Base-by-base conservation (phyloP, 2,329 filamentous ascomycete genomes). In the Laburnicola sp. region DNA sequence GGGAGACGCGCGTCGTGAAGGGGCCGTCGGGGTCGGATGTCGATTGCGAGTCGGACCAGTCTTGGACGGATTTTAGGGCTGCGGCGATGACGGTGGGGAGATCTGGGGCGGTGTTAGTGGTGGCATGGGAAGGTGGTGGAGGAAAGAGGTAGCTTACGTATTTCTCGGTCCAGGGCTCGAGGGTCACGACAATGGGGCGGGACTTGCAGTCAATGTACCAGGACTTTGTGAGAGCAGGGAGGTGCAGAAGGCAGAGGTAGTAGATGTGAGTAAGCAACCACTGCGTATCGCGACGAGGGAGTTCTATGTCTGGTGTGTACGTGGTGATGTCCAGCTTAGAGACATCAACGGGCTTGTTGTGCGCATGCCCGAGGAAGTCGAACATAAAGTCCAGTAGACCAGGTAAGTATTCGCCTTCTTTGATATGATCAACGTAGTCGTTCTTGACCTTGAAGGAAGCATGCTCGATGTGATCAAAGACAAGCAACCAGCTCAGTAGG, bases 151-250 rank as follows among this genome's bases (percentile, higher is more conserved):
- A 10, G 52, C 60, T 45, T 55, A 67, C 63, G 70, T 85, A 88
- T 75, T 86, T 92, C 50, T 89, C 83, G 2, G 92, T 96, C 91
- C 93, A 99, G 0, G 79, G 75, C 69, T 94, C 88, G 22, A 97
- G 86, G 0, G 89, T 83, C 23, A 86, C 85, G 27, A 86, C 86
- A 11, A 90, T 96, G 70, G 94, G 87, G 51, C 84, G 80, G 2
- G 89, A 91, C 50, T 86, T 86, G 68, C 90, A 88, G 55, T 88
- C 85, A 7, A 93, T 83, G 76, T 87, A 96, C 91, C 94, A 97
- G 1, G 80, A 75, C 65, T 91, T 92, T 52, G 91, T 91, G 3
- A 94, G 78, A 2, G 86, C 86, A 0, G 91, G 91, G 0, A 89
- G 79, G 65, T 91, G 86, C 64, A 85, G 88, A 32, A 99, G 81